These are phyloP conservation scores for Aspergillus sclerotialis DNA, from an alignment of 2,329 filamentous ascomycete species.

Conservation along the genomic window DNA sequence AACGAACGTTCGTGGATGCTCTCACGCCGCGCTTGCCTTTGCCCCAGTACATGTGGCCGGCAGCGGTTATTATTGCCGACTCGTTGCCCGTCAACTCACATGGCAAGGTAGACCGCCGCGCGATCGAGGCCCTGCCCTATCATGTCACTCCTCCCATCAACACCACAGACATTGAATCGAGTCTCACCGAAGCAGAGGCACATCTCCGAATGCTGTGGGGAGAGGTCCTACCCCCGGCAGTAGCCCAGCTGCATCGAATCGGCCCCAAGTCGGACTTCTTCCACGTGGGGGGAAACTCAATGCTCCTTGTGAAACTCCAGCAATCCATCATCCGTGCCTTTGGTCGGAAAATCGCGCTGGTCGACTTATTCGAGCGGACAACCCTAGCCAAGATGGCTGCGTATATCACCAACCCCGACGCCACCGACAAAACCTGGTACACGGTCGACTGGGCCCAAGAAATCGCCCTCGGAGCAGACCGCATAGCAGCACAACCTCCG, in stretches of 20 bases:
- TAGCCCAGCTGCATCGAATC: neutral
- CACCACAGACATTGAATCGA: too few species aligned
- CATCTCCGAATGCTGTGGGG: constrained; percentile 3
- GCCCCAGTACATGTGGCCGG: constrained; percentile 29
- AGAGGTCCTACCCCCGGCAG: neutral
- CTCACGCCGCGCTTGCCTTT: constrained; percentile 22
- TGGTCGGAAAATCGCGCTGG: neutral
- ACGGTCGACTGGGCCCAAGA: constrained; percentile 4
- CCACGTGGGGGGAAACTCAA: constrained; percentile 6
- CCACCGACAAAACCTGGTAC: too few species aligned
- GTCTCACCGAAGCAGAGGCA: too few species aligned
- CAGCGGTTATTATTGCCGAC: constrained; percentile 12
- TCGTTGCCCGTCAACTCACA: constrained; percentile 18
- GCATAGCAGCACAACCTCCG: neutral
- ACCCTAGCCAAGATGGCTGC: constrained; percentile 2
- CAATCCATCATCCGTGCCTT: constrained; percentile 1
- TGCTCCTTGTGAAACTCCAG: constrained; percentile 3
- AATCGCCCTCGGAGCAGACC: neutral
- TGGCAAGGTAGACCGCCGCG: constrained; percentile 20
- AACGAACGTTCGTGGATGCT: neutral
- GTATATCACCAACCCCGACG: neutral
- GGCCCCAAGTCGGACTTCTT: constrained; percentile 4
- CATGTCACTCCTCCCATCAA: too few species aligned
- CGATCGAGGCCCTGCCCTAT: too few species aligned
- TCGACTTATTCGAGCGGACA: neutral